Conservation (phyloP, 2,329 filamentous ascomycete species). For the Tolypocladium tundrense region DNA sequence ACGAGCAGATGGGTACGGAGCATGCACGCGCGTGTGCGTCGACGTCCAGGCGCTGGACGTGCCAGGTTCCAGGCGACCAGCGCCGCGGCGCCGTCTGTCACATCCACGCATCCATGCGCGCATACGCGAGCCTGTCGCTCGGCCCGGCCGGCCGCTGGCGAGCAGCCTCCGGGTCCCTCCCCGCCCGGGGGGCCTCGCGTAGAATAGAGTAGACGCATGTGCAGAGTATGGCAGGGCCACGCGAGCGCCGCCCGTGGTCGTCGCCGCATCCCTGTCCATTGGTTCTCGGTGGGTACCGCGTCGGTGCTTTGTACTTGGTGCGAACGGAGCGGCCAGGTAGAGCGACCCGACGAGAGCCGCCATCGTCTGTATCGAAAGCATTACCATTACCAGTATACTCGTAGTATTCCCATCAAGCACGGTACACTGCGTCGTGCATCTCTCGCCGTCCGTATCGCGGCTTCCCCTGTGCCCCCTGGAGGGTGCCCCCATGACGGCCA, state of each 20-base stretch:
- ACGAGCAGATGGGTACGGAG: not conserved
- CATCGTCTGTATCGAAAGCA: too few species aligned
- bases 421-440: too few species aligned
- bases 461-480: too few species aligned
- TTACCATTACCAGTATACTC: too few species aligned
- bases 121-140: not conserved
- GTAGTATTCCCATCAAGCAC: too few species aligned
- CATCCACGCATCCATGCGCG: not conserved
- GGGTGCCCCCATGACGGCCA: too few species aligned
- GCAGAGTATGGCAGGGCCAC: not conserved
- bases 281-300: too few species aligned
- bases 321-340: too few species aligned
- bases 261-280: not conserved
- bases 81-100: not conserved
- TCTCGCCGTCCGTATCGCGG: too few species aligned
- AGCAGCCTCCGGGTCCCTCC: not conserved
- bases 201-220: not conserved
- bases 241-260: not conserved
- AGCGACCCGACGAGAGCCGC: too few species aligned
- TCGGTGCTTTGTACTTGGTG: too few species aligned
- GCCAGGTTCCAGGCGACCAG: not conserved
- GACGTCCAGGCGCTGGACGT: not conserved
- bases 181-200: not conserved
- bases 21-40: not conserved
- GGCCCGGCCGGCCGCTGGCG: not conserved